These are phyloP conservation scores for Sporormia fimetaria DNA, from an alignment of 495 filamentous ascomycete species.

Conservation along the genomic window DNA sequence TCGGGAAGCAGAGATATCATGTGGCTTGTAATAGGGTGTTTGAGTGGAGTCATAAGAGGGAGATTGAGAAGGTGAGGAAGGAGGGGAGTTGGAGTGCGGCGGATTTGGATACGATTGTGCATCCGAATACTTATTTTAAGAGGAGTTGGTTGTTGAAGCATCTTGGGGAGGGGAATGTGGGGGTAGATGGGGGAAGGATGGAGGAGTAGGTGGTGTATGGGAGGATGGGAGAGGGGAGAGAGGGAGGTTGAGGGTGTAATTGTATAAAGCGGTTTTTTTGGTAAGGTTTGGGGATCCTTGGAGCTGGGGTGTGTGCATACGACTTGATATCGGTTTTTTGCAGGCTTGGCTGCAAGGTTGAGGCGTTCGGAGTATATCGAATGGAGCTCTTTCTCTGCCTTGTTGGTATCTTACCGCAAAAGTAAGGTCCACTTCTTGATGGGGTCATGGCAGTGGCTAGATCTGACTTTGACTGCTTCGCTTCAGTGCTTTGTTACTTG, in stretches of 20 bases:
- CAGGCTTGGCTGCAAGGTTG: too few species aligned
- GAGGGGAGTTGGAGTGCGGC: constrained; percentile 61
- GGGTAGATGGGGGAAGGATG: constrained; percentile 18
- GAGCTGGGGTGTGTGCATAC: too few species aligned
- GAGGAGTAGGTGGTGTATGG: constrained; percentile 14
- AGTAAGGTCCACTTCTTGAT: too few species aligned
- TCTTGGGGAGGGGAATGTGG: constrained; percentile 36
- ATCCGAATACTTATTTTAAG: constrained; percentile 97
- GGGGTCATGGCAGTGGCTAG: too few species aligned
- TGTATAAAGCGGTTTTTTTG: neutral
- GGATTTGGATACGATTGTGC: constrained; percentile 87
- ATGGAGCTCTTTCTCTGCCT: too few species aligned
- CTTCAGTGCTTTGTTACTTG: too few species aligned
- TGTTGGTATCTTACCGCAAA: too few species aligned
- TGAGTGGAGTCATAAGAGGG: constrained; percentile 71
- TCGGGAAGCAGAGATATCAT: constrained; percentile 78
- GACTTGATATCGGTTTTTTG: too few species aligned
- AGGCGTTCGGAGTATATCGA: too few species aligned
- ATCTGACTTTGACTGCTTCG: too few species aligned
- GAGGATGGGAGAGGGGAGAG: neutral
- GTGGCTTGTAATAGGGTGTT: constrained; percentile 97
- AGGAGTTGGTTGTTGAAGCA: constrained; percentile 81
- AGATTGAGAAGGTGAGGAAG: constrained; percentile 83
- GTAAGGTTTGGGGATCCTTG: too few species aligned
- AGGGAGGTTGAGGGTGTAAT: neutral